These are phyloP conservation scores for Samsoniella hepiali DNA, from an alignment of 2,329 filamentous ascomycete genomes.

Conservation along the genomic window DNA sequence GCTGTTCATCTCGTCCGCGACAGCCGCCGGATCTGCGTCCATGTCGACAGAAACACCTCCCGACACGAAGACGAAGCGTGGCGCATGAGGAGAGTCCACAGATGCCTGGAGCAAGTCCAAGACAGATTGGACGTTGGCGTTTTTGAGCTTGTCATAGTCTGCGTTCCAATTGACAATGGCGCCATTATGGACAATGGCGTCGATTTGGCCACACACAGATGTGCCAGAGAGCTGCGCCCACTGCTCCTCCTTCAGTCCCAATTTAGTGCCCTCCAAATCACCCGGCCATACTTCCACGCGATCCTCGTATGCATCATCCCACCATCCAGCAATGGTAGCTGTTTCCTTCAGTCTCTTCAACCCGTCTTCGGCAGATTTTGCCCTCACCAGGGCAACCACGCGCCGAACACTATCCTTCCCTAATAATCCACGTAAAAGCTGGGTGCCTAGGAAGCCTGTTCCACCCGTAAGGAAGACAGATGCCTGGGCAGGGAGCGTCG, in stretches of 20 bases:
- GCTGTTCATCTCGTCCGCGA: slow-evolving; percentile 12
- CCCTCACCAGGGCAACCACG: slow-evolving; percentile 19
- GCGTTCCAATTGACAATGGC: slow-evolving; percentile 78
- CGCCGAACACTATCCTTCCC: not conserved
- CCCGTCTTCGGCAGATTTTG: slow-evolving; percentile 14
- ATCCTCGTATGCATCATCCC: slow-evolving; percentile 17
- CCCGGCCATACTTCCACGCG: slow-evolving; percentile 65
- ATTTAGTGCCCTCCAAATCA: slow-evolving; percentile 66
- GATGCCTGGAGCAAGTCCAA: slow-evolving; percentile 22
- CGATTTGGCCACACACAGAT: slow-evolving; percentile 48
- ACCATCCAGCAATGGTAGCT: slow-evolving; percentile 22
- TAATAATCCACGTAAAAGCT: slow-evolving; percentile 19
- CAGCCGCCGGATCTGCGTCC: not conserved
- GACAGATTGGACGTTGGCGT: slow-evolving; percentile 62
- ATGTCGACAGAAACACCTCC: slow-evolving; percentile 21
- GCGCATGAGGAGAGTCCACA: slow-evolving; percentile 17
- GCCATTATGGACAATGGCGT: slow-evolving; percentile 78
- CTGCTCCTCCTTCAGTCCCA: slow-evolving; percentile 61
- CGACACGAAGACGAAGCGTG: slow-evolving; percentile 26
- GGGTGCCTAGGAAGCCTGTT: slow-evolving; percentile 21
- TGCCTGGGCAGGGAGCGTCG: not conserved
- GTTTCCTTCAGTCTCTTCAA: slow-evolving; percentile 19
- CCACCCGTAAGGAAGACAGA: slow-evolving; percentile 20
- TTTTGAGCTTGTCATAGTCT: slow-evolving; percentile 67
- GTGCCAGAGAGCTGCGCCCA: slow-evolving; percentile 59